Evolutionary conservation across 805 yeast species (phyloP).

Genomic region (Wickerhamomyces sydowiorum): DNA sequence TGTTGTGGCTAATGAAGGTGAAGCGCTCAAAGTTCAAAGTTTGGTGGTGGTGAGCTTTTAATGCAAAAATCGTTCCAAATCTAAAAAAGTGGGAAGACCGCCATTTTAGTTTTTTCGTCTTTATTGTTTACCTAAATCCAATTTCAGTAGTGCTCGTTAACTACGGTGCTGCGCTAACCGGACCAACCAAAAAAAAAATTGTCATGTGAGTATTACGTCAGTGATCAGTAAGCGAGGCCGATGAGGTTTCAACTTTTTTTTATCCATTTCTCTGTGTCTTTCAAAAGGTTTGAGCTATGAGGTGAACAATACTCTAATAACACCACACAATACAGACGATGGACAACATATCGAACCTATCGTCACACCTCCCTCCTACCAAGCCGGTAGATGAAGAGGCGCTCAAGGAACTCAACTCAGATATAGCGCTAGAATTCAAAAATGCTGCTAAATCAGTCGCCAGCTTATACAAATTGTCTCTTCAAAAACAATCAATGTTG

Average conservation of each 20-base stretch:
- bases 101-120: background rate
- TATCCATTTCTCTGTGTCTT: background rate
- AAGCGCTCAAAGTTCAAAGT: too few species aligned
- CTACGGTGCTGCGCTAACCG: background rate
- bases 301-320: too few species aligned
- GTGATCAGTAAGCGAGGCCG: background rate
- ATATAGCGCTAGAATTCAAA: constrained; percentile 59
- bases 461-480: constrained; percentile 53
- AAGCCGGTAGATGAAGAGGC: constrained; percentile 41
- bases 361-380: constrained; percentile 49
- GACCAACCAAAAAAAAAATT: too few species aligned
- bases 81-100: too few species aligned
- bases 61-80: background rate
- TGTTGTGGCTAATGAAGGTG: too few species aligned
- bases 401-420: constrained; percentile 41
- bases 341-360: constrained; percentile 53
- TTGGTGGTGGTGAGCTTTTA: background rate
- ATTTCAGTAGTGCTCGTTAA: background rate
- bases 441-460: constrained; percentile 70
- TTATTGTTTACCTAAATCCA: background rate
- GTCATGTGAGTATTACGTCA: background rate
- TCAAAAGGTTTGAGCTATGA: background rate
- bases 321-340: constrained; percentile 23
- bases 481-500: constrained; percentile 38
- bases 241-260: background rate